Base-by-base conservation (phyloP, 164 flowering plant species). In the Vitis riparia region DNA sequence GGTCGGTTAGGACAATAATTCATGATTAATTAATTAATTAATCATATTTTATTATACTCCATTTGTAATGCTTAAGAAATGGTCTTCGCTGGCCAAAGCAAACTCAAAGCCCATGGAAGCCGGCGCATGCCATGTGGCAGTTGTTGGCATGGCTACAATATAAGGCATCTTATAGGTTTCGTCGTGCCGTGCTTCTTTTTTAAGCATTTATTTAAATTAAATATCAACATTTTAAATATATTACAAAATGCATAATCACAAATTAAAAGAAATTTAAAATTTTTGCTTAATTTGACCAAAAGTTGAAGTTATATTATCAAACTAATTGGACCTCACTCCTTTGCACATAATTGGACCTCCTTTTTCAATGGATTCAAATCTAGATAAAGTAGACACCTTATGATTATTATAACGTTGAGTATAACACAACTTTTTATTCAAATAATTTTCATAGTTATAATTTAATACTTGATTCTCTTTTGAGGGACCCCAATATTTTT, bases 101-200 rank as follows among this genome's bases (percentile, higher is more conserved):
- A 71, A 64, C 67, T 68, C 69, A 68, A 68, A 67, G 53, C 66
- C 63, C 75, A 14, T 58, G 5, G 68, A 63, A 71, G 72, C 71
- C 62, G 78, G 71, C 75, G 17, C 56, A 37, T 55, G 66, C 63
- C 78, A 68, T 7, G 59, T 68, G 71, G 76, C 63, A 60, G 14
- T 15, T 61, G 17, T 10, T 8, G 37, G 5, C 63, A 32, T 37
- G 44, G 5, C 7, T 37, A 37, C 44, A 37, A 37, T 37, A 37
- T 37, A 37, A 37, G 44, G 44, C 7, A 37, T 37, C 44, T 37
- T 37, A 37, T 37, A 37, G 44, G 44, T 37, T 37, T 37, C 44
- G 2, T 37, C 5, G 44, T 6, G 6, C 0, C 2, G 7, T 37
- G 44, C 8, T 37, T 37, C 44, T 5, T 37, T 37, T 37, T 37